Evolutionary conservation across 1,284 basidiomycete genomes (phyloP), one percentile per base, ranked within the genome.

Genomic region (Takashimella tepidaria): DNA sequence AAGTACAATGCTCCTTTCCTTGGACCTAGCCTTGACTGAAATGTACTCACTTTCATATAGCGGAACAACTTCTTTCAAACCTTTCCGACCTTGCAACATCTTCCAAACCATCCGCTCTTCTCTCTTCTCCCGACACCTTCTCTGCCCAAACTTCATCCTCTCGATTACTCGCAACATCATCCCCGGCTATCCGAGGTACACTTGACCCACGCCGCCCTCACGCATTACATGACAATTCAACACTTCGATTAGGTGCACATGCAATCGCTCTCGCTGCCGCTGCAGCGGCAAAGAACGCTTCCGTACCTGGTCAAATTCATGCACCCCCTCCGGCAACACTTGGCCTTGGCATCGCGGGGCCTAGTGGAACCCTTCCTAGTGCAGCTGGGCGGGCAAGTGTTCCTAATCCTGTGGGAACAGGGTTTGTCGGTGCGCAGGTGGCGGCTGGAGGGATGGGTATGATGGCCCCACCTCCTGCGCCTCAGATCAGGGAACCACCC

Each of bases 201-300:
- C 61, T 72, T 5, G 70, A 74, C 55, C 67, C 67, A 5, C 60
- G 66, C 5, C 67, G 72, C 3, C 63, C 66, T 4, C 61, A 60
- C 23, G 72, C 72, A 19, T 50, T 74, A 19, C 69, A 70, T 52
- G 72, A 74, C 44, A 57, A 57, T 40, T 53, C 51, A 23, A 60
- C 59, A 13, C 49, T 57, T 25, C 51, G 49, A 5, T 51, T 60
- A 2, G 49, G 54, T 10, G 47, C 56, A 1, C 56, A 55, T 24
- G 51, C 58, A 16, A 37, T 37, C 31, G 31, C 31, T 16, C 31
- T 37, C 31, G 31, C 31, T 37, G 31, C 31, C 31, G 31, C 31
- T 37, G 31, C 31, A 16, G 31, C 31, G 8, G 31, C 31, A 8
- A 16, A 8, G 31, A 37, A 37, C 31, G 31, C 31, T 8, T 37